Conservation (phyloP, 116 monocot species). For the Papilionanthe hybrid region DNA sequence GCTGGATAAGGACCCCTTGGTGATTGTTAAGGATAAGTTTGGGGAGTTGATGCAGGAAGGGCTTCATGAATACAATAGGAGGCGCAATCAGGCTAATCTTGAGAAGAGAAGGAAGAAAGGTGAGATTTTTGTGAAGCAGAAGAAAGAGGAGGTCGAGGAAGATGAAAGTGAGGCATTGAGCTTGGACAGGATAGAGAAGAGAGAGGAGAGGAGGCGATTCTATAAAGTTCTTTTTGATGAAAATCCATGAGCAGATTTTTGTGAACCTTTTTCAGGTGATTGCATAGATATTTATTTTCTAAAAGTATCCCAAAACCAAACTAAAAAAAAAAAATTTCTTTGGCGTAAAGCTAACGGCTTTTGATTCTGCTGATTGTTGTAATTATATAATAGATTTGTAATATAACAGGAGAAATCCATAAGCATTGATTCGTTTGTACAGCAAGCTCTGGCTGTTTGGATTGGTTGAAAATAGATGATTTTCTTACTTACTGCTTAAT, state of each 20-base stretch:
- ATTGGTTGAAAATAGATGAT: too few species aligned
- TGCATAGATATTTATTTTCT: neutral
- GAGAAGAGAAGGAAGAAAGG: constrained; percentile 85
- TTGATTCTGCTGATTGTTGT: neutral
- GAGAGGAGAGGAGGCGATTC: constrained; percentile 62
- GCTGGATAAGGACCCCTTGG: constrained; percentile 70
- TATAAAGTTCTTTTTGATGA: constrained; percentile 62
- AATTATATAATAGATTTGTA: neutral
- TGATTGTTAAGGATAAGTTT: constrained; percentile 74
- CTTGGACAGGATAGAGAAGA: constrained; percentile 36
- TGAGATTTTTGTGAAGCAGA: constrained; percentile 34
- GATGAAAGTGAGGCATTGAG: constrained; percentile 16
- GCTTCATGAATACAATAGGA: constrained; percentile 85
- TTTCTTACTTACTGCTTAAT: too few species aligned
- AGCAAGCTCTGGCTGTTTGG: too few species aligned
- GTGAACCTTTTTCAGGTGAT: constrained; percentile 14
- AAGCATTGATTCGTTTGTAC: too few species aligned
- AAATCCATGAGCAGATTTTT: constrained; percentile 20
- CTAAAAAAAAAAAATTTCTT: neutral
- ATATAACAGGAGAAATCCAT: too few species aligned
- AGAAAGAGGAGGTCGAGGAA: constrained; percentile 35
- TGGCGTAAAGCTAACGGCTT: neutral
- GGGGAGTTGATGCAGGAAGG: constrained; percentile 93
- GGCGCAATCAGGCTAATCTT: constrained; percentile 54
- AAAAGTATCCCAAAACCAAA: neutral